Conservation (phyloP, 2,329 filamentous ascomycete genomes). For the Trichoderma hamatum region DNA sequence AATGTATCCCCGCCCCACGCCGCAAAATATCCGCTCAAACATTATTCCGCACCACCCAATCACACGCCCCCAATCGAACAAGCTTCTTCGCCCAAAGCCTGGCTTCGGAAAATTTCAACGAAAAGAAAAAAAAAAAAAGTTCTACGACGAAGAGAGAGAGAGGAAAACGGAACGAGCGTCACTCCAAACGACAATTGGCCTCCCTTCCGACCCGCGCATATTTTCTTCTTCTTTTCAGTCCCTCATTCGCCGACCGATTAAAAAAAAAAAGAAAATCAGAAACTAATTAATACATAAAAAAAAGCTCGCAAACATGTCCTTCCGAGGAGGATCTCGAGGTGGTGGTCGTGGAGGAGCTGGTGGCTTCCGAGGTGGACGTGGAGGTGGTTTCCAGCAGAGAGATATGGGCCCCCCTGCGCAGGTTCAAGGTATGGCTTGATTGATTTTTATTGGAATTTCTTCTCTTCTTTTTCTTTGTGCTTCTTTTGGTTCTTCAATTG, state of each 20-base stretch:
- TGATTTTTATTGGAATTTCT: not conserved
- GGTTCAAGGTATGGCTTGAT: slow-evolving; percentile 40
- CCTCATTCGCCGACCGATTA: not conserved
- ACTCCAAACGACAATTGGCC: slow-evolving; percentile 17
- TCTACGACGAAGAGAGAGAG: not conserved
- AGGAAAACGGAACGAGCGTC: not conserved
- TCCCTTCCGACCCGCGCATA: not conserved
- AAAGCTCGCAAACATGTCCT: slow-evolving; percentile 42
- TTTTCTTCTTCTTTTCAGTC: not conserved
- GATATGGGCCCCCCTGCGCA: slow-evolving; percentile 45
- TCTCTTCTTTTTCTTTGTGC: not conserved
- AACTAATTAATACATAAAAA: not conserved
- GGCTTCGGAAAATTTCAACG: slow-evolving; percentile 26
- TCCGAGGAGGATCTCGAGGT: slow-evolving; percentile 38
- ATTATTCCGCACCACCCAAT: slow-evolving; percentile 30
- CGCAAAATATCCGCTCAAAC: slow-evolving; percentile 13
- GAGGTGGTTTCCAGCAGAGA: slow-evolving; percentile 46
- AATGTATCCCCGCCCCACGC: not conserved
- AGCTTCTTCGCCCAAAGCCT: slow-evolving; percentile 9
- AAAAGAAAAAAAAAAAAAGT: slow-evolving; percentile 19
- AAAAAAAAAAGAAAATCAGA: not conserved
- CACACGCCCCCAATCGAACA: slow-evolving; percentile 12
- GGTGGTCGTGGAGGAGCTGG: slow-evolving; percentile 35
- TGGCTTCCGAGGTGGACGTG: slow-evolving; percentile 43
- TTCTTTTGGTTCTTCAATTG: not conserved